These are phyloP conservation scores for Xanthoconium separans DNA, from an alignment of 1,284 basidiomycete genomes.

Conservation along the genomic window DNA sequence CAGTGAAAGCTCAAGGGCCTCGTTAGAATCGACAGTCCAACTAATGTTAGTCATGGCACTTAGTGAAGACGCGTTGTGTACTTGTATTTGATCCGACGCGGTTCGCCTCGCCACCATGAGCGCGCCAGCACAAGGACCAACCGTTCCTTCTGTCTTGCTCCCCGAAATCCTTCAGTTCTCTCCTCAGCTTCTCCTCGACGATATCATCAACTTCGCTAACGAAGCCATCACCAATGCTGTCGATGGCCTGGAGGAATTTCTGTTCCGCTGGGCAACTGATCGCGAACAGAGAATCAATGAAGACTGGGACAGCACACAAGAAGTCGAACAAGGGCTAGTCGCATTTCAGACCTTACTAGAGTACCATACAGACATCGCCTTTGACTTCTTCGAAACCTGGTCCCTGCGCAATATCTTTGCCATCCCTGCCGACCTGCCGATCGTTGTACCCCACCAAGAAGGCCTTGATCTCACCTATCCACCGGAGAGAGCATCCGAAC, in stretches of 20 bases:
- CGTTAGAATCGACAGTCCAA: slow-evolving; percentile 80
- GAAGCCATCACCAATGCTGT: slow-evolving; percentile 68
- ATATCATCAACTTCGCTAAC: slow-evolving; percentile 66
- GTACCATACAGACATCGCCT: slow-evolving; percentile 75
- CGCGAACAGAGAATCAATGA: slow-evolving; percentile 42
- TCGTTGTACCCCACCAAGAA: slow-evolving; percentile 69
- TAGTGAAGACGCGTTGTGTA: slow-evolving; percentile 30
- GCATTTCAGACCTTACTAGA: slow-evolving; percentile 77
- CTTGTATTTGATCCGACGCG: slow-evolving; percentile 19
- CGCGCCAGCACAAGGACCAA: slow-evolving; percentile 22
- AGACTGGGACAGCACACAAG: slow-evolving; percentile 61
- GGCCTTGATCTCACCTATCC: slow-evolving; percentile 52
- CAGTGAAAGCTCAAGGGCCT: slow-evolving; percentile 69
- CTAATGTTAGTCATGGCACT: slow-evolving; percentile 42
- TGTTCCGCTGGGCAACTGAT: slow-evolving; percentile 65
- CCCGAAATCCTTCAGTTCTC: slow-evolving; percentile 67
- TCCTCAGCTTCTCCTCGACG: slow-evolving; percentile 67
- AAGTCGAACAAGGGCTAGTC: slow-evolving; percentile 71
- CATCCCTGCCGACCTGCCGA: slow-evolving; percentile 58
- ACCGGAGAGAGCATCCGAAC: slow-evolving; percentile 52
- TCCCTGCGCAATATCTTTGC: slow-evolving; percentile 74
- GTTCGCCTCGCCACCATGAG: slow-evolving; percentile 25
- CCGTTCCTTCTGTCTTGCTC: slow-evolving; percentile 50
- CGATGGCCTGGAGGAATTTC: slow-evolving; percentile 72
- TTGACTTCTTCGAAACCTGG: slow-evolving; percentile 82